Evolutionary conservation across 148 eudicot species (phyloP).

Genomic region (Limonium bicolor): DNA sequence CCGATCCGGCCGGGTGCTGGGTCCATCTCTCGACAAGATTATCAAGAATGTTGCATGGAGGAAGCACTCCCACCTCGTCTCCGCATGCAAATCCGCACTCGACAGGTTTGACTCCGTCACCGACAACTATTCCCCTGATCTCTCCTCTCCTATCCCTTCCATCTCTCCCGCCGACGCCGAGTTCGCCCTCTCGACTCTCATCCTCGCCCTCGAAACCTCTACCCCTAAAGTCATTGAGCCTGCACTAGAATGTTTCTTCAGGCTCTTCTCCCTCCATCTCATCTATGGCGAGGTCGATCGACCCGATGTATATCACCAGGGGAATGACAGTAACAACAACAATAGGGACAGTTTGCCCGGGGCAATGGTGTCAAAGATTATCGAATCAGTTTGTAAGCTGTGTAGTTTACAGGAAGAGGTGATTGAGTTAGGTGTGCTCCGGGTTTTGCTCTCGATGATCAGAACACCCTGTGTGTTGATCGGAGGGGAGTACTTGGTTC

Average conservation of each 20-base stretch:
- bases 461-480: slow-evolving; percentile 36
- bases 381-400: slow-evolving; percentile 49
- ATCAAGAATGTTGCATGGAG: slow-evolving; percentile 80
- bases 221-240: slow-evolving; percentile 56
- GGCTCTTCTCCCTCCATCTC: slow-evolving; percentile 36
- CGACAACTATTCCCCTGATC: slow-evolving; percentile 22
- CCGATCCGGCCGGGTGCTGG: slow-evolving; percentile 50
- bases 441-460: slow-evolving; percentile 47
- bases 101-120: slow-evolving; percentile 45
- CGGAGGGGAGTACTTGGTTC: slow-evolving; percentile 50
- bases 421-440: slow-evolving; percentile 45
- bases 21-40: slow-evolving; percentile 78
- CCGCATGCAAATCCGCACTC: slow-evolving; percentile 50
- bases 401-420: slow-evolving; percentile 37
- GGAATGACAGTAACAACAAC: not conserved
- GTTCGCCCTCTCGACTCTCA: slow-evolving; percentile 32
- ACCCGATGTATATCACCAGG: slow-evolving; percentile 1
- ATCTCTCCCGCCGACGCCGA: slow-evolving; percentile 32
- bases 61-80: slow-evolving; percentile 48
- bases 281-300: slow-evolving; percentile 36
- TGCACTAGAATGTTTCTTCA: slow-evolving; percentile 45
- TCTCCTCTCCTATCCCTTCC: slow-evolving; percentile 32
- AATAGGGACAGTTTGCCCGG: not conserved
- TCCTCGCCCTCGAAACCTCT: slow-evolving; percentile 46
- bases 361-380: slow-evolving; percentile 17